Conservation (phyloP, 2,329 filamentous ascomycete species). For the Macrophomina pseudophaseolina region DNA sequence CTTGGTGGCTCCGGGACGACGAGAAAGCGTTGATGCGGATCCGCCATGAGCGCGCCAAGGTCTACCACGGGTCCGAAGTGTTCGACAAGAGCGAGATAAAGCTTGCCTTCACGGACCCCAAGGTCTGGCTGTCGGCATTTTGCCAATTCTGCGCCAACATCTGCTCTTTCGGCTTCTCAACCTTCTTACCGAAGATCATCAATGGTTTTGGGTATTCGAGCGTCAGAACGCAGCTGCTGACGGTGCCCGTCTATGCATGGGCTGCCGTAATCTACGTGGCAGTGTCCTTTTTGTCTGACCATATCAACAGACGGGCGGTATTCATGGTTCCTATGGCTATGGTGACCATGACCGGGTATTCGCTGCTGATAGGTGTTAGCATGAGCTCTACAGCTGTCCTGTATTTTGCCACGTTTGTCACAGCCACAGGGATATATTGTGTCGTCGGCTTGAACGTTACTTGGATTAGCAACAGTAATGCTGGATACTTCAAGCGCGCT, state of each 20-base stretch:
- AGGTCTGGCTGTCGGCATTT: slow-evolving; percentile 71
- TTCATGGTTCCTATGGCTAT: slow-evolving; percentile 67
- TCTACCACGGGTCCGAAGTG: slow-evolving; percentile 38
- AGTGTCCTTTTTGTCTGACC: slow-evolving; percentile 70
- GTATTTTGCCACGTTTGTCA: slow-evolving; percentile 77
- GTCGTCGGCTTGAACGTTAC: slow-evolving; percentile 61
- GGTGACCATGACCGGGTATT: slow-evolving; percentile 70
- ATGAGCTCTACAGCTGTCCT: slow-evolving; percentile 59
- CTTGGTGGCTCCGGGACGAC: slow-evolving; percentile 56
- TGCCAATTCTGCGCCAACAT: slow-evolving; percentile 76
- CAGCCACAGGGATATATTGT: slow-evolving; percentile 75
- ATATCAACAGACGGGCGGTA: slow-evolving; percentile 67
- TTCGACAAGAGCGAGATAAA: slow-evolving; percentile 69
- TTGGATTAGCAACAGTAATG: slow-evolving; percentile 71
- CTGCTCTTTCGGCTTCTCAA: slow-evolving; percentile 79
- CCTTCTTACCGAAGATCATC: slow-evolving; percentile 81
- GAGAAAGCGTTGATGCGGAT: not conserved
- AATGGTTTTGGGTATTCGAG: slow-evolving; percentile 69
- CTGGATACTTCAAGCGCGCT: slow-evolving; percentile 76
- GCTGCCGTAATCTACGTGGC: slow-evolving; percentile 73
- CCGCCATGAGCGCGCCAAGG: not conserved
- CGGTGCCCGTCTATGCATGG: slow-evolving; percentile 76
- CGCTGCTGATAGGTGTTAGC: slow-evolving; percentile 63
- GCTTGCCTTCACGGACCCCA: slow-evolving; percentile 75
- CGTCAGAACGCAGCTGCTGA: slow-evolving; percentile 74